These are phyloP conservation scores for Trametes sp. DNA, from an alignment of 1,284 basidiomycete species.

Conservation along the genomic window DNA sequence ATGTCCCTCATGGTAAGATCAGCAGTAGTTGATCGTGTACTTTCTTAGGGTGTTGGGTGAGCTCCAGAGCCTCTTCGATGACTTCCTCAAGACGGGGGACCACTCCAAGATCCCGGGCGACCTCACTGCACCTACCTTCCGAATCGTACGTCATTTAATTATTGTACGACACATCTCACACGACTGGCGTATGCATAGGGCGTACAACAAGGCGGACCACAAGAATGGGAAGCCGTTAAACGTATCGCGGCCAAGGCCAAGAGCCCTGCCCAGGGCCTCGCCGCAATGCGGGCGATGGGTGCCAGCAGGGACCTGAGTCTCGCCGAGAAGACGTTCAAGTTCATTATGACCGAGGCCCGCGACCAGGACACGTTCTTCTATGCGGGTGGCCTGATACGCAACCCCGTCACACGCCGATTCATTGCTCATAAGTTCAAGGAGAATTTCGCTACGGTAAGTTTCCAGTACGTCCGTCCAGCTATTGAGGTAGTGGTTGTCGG, in stretches of 20 bases:
- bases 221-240: constrained; percentile 82
- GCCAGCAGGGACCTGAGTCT: constrained; percentile 55
- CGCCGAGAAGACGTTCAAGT: constrained; percentile 65
- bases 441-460: constrained; percentile 65
- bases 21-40: no score
- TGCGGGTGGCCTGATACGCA: constrained; percentile 53
- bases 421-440: constrained; percentile 58
- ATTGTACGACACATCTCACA: background rate
- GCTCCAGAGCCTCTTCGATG: constrained; percentile 77
- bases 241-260: constrained; percentile 76
- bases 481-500: background rate
- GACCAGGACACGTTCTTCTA: constrained; percentile 74
- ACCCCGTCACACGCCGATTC: constrained; percentile 52
- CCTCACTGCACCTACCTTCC: constrained; percentile 64
- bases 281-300: constrained; percentile 70
- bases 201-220: constrained; percentile 55
- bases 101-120: constrained; percentile 85
- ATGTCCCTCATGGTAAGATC: constrained; percentile 26
- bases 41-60: constrained; percentile 72
- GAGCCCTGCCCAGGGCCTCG: constrained; percentile 74
- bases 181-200: constrained; percentile 63
- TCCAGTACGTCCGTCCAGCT: no score
- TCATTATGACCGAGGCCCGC: constrained; percentile 62
- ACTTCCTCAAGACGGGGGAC: constrained; percentile 78
- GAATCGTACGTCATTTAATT: constrained; percentile 49